A percentile compares a stretch with the other conserved stretches of the same genome.
Conservation (phyloP, 2,329 filamentous ascomycete species). For the Periglandula ipomoeae region DNA sequence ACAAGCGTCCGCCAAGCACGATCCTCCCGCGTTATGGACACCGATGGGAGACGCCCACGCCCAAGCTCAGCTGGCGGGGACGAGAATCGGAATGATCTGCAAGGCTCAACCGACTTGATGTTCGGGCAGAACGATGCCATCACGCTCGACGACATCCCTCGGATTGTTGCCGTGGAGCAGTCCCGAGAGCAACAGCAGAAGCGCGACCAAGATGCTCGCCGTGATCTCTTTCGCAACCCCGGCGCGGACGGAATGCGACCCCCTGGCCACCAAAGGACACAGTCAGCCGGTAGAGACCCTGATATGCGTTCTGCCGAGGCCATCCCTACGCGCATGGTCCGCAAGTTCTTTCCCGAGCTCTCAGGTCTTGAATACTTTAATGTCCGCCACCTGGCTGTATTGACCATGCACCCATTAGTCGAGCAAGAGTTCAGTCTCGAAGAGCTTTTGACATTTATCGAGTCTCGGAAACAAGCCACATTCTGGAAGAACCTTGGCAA, state of each 20-base stretch:
- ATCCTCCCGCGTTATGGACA: slow-evolving; percentile 83
- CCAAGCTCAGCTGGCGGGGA: slow-evolving; percentile 65
- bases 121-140: slow-evolving; percentile 87
- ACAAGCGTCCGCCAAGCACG: slow-evolving; percentile 86
- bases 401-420: slow-evolving; percentile 89
- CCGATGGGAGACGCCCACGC: slow-evolving; percentile 49
- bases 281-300: slow-evolving; percentile 40
- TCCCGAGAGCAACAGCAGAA: slow-evolving; percentile 83
- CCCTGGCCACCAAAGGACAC: slow-evolving; percentile 59
- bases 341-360: slow-evolving; percentile 92
- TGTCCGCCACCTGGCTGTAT: slow-evolving; percentile 84
- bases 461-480: slow-evolving; percentile 77
- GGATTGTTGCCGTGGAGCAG: slow-evolving; percentile 92
- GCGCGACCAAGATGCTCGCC: slow-evolving; percentile 39
- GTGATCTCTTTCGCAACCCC: slow-evolving; percentile 57
- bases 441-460: slow-evolving; percentile 84
- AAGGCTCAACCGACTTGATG: slow-evolving; percentile 64
- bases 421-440: slow-evolving; percentile 89
- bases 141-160: slow-evolving; percentile 89
- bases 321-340: slow-evolving; percentile 45
- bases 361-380: slow-evolving; percentile 97
- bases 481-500: slow-evolving; percentile 99
- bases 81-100: slow-evolving; percentile 25
- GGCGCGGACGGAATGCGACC: slow-evolving; percentile 34
- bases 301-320: slow-evolving; percentile 43